Conservation (phyloP, 2,329 filamentous ascomycete species). For the Penicillium sumatraense region DNA sequence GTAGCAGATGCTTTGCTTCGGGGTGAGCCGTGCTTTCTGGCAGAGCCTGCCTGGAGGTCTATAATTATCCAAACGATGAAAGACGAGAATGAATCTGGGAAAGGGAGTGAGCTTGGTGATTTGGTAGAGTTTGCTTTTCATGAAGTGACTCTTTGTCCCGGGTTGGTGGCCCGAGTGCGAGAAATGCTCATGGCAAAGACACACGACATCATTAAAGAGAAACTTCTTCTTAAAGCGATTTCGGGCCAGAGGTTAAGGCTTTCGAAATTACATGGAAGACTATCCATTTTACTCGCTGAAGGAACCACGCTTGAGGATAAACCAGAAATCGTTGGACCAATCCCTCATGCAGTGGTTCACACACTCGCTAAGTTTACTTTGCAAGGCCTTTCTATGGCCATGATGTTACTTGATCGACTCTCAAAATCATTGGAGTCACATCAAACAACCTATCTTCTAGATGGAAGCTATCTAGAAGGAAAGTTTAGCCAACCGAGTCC, state of each 20-base stretch:
- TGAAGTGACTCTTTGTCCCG: slow-evolving; percentile 4
- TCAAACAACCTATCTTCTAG: background rate
- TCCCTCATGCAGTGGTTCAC: background rate
- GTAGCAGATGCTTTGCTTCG: slow-evolving; percentile 13
- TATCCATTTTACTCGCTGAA: background rate
- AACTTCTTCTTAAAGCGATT: background rate
- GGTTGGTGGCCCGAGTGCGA: background rate
- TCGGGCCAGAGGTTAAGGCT: background rate
- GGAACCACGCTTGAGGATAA: background rate
- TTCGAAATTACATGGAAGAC: background rate
- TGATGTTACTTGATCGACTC: background rate
- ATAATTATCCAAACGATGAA: background rate
- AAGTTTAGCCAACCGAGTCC: background rate
- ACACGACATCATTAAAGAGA: background rate
- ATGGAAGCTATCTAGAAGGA: background rate
- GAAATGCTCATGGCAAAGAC: background rate
- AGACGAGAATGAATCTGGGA: background rate
- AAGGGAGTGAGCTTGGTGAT: slow-evolving; percentile 8
- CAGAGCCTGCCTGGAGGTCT: slow-evolving; percentile 8
- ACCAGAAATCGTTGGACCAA: slow-evolving; percentile 1
- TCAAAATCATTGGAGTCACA: background rate
- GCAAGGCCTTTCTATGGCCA: background rate
- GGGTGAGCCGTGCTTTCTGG: slow-evolving; percentile 15
- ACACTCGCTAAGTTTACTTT: background rate
- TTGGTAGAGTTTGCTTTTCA: slow-evolving; percentile 7